Evolutionary conservation across 2,329 filamentous ascomycete species (phyloP).

Genomic region (Seiridium cupressi): DNA sequence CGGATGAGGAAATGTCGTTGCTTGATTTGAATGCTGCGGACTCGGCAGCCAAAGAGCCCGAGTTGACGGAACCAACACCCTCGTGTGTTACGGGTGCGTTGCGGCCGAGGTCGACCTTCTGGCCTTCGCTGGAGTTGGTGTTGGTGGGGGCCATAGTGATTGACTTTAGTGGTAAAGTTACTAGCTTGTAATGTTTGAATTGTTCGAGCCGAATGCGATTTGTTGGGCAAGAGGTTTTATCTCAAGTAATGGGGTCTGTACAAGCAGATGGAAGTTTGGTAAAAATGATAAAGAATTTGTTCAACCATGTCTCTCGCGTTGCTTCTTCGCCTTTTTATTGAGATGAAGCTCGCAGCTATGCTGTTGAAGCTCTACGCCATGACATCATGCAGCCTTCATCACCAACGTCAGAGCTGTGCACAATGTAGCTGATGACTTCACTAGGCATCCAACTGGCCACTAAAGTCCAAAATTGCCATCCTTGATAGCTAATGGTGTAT

Average conservation of each 20-base stretch:
- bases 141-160: slow-evolving; percentile 8
- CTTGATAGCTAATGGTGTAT: no score
- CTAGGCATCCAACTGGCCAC: no score
- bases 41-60: slow-evolving; percentile 75
- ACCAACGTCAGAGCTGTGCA: neutral
- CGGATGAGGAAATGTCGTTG: slow-evolving; percentile 62
- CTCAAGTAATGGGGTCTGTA: no score
- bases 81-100: slow-evolving; percentile 56
- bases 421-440: neutral
- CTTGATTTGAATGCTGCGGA: slow-evolving; percentile 51
- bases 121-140: slow-evolving; percentile 24
- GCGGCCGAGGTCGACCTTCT: slow-evolving; percentile 44
- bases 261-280: no score
- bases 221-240: no score
- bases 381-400: neutral
- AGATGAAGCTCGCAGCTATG: neutral
- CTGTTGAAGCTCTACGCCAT: neutral
- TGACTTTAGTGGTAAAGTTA: neutral
- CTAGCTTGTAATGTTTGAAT: neutral
- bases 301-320: no score
- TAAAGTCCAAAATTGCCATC: no score
- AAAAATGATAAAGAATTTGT: no score
- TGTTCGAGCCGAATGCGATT: no score
- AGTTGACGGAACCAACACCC: slow-evolving; percentile 59
- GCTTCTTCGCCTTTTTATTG: neutral